Evolutionary conservation across 768 basidiomycete species (phyloP), one percentile per base, ranked within the genome.

Genomic region (Pleurotus platypus): DNA sequence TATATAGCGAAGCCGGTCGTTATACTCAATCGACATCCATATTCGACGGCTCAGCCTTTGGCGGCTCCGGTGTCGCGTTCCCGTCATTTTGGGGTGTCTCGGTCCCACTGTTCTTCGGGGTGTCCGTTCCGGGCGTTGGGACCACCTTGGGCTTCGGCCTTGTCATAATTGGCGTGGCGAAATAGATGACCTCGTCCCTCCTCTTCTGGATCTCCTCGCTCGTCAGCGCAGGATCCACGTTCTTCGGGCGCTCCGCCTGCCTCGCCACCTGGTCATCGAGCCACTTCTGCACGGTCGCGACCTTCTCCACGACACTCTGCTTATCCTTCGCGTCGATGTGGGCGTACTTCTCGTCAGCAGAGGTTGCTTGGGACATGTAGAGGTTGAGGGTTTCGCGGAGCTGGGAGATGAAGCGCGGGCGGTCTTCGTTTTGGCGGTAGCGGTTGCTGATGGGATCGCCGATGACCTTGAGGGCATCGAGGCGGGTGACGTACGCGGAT

Each of bases 311-410:
- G 61, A 94, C 85, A 47, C 75, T 69, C 75, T 93, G 84, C 73
- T 87, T 91, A 71, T 94, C 92, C 76, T 90, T 92, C 63, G 87
- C 87, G 60, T 89, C 87, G 62, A 98, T 93, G 78, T 98, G 97
- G 11, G 88, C 71, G 72, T 82, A 92, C 74, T 87, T 87, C 62
- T 97, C 96, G 55, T 97, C 95, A 16, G 70, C 57, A 13, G 89
- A 89, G 30, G 90, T 89, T 18, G 94, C 94, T 70, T 93, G 86
- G 20, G 80, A 66, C 75, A 93, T 77, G 79, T 93, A 98, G 50
- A 74, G 82, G 78, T 96, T 92, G 70, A 97, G 78, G 54, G 90
- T 84, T 73, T 96, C 93, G 59, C 96, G 90, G 38, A 98, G 84
- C 46, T 82, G 80, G 43, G 87, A 75, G 60, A 87, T 84, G 12